Evolutionary conservation across 225 moss, liverwort and hornwort genomes (phyloP).

Genomic region (Ulota crispa): DNA sequence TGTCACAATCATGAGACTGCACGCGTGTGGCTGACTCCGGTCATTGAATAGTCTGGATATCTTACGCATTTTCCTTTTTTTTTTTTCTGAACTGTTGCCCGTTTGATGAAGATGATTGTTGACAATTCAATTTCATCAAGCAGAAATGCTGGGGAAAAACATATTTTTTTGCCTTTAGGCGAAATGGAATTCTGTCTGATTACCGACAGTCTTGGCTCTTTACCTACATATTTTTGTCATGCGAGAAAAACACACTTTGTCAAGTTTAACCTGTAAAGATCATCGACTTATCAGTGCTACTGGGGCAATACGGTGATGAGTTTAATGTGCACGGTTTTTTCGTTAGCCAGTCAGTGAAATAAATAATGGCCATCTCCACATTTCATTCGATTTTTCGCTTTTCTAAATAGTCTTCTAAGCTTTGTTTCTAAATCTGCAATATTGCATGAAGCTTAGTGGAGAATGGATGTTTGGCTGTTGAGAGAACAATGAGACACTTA

Average conservation of each 20-base stretch:
- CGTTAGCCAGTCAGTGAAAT: not conserved
- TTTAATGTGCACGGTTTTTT: not conserved
- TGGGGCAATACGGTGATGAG: not conserved
- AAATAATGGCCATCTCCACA: not conserved
- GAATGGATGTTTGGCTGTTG: not conserved
- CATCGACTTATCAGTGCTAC: not conserved
- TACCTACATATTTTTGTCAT: not conserved
- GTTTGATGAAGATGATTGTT: not conserved
- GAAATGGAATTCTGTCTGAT: not conserved
- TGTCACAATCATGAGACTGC: not conserved
- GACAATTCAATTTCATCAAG: not conserved
- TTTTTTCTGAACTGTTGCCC: not conserved
- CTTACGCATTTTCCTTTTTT: not conserved
- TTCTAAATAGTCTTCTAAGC: not conserved
- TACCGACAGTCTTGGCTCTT: not conserved
- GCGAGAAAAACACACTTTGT: not conserved
- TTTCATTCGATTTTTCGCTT: not conserved
- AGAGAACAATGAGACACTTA: conserved; percentile 2
- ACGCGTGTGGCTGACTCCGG: not conserved
- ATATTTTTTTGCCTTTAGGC: not conserved
- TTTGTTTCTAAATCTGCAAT: not conserved
- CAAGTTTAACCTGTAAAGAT: not conserved
- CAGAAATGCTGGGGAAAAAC: not conserved
- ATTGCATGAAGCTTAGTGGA: not conserved
- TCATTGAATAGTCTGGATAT: not conserved